These are phyloP conservation scores for Cladosporium sp. DNA, from an alignment of 2,329 filamentous ascomycete genomes.

Conservation along the genomic window DNA sequence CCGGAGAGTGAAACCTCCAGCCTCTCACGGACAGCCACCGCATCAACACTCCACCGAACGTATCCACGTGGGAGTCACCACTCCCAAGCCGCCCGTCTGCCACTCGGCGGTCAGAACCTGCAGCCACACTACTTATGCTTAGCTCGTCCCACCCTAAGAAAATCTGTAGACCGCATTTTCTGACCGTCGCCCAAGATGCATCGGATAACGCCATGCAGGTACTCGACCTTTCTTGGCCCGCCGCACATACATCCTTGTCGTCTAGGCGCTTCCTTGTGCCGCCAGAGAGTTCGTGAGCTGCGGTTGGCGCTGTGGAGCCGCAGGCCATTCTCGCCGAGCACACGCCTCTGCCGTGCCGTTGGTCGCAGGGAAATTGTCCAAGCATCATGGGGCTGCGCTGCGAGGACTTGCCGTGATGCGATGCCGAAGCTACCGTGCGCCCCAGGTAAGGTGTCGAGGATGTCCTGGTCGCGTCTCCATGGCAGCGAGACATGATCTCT, in stretches of 20 bases:
- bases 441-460: no score
- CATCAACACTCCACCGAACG: not conserved
- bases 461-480: not conserved
- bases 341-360: conserved; percentile 9
- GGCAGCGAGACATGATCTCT: not conserved
- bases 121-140: no score
- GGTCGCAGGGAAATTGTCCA: conserved; percentile 11
- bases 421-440: not conserved
- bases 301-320: conserved; percentile 8
- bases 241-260: not conserved
- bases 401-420: conserved; percentile 1
- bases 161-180: not conserved
- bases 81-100: not conserved
- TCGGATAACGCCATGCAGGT: not conserved
- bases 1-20: conserved; percentile 8
- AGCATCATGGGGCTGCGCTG: conserved; percentile 9
- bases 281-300: not conserved
- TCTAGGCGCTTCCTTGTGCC: not conserved
- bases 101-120: no score
- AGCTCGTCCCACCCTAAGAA: no score
- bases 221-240: not conserved
- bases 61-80: not conserved
- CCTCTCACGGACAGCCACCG: conserved; percentile 9
- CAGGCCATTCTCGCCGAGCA: conserved; percentile 6
- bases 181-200: not conserved